Conservation (phyloP, 2,329 filamentous ascomycete species). For the Fusarium sp. region DNA sequence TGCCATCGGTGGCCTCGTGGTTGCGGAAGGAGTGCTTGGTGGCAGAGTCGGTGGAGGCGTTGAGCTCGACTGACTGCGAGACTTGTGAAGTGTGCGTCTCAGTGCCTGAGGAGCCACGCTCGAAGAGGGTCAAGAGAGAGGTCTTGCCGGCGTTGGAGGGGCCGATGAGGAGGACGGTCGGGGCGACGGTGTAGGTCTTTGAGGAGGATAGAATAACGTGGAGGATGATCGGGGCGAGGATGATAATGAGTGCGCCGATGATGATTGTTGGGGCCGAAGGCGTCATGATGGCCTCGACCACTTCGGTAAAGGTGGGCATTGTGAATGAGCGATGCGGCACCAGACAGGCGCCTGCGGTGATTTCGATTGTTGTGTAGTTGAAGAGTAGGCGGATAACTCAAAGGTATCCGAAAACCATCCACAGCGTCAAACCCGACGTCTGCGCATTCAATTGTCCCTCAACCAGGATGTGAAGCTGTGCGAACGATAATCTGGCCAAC, state of each 20-base stretch:
- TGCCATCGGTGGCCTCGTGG: conserved; percentile 66
- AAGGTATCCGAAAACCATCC: background rate
- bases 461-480: conserved; percentile 27
- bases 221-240: conserved; percentile 81
- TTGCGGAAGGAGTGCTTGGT: conserved; percentile 63
- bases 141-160: conserved; percentile 91
- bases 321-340: conserved; percentile 33
- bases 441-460: conserved; percentile 3
- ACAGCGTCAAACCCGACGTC: background rate
- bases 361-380: background rate
- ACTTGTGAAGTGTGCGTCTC: conserved; percentile 69
- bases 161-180: conserved; percentile 84
- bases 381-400: background rate
- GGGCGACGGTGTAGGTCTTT: conserved; percentile 73
- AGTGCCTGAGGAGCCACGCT: conserved; percentile 62
- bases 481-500: conserved; percentile 35
- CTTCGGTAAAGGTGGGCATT: conserved; percentile 55
- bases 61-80: conserved; percentile 66
- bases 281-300: conserved; percentile 67
- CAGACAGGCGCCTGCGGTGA: conserved; percentile 21
- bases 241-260: conserved; percentile 76
- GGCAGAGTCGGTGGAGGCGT: conserved; percentile 60
- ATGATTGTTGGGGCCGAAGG: conserved; percentile 73
- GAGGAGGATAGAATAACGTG: conserved; percentile 80
- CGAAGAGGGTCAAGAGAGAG: conserved; percentile 80